Evolutionary conservation across 2,329 filamentous ascomycete species (phyloP), one percentile per base, ranked within the genome.

Genomic region (Cephalotrichum gorgonifer): DNA sequence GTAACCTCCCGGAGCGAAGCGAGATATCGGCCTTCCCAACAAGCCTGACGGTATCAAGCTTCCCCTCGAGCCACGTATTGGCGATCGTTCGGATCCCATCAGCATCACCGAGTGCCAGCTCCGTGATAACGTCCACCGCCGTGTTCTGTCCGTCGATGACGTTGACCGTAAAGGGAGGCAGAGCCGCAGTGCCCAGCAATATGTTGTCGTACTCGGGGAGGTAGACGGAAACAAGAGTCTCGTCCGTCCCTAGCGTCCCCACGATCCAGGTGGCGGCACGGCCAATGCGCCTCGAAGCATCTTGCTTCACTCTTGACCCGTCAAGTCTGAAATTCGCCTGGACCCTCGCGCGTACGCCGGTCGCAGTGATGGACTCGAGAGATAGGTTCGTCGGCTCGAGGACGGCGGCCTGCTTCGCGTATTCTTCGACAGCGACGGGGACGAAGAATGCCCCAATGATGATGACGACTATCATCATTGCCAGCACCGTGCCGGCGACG

Each of bases 1-100:
- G 78, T 52, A 97, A 70, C 45, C 95, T 66, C 23, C 93, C 91
- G 43, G 89, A 86, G 62, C 82, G 88, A 50, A 97, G 67, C 28
- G 75, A 74, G 33, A 97, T 72, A 35, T 83, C 71, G 25, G 88
- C 83, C 58, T 83, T 85, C 41, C 85, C 91, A 49, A 82, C 74
- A 14, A 97, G 70, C 52, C 77, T 79, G 50, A 98, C 68, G 50
- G 76, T 73, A 11, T 81, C 76, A 51, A 97, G 70, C 48, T 80
- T 83, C 35, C 90, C 89, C 48, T 86, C 81, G 52, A 98, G 69
- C 83, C 88, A 97, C 63, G 95, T 86, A 62, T 93, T 88, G 43
- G 87, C 88, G 54, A 97, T 77, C 51, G 76, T 77, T 52, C 87
- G 83, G 56, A 96, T 81, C 6, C 83, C 84, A 49, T 89, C 81